These are phyloP conservation scores for Silene conica DNA, from an alignment of 148 eudicot species.

Conservation along the genomic window DNA sequence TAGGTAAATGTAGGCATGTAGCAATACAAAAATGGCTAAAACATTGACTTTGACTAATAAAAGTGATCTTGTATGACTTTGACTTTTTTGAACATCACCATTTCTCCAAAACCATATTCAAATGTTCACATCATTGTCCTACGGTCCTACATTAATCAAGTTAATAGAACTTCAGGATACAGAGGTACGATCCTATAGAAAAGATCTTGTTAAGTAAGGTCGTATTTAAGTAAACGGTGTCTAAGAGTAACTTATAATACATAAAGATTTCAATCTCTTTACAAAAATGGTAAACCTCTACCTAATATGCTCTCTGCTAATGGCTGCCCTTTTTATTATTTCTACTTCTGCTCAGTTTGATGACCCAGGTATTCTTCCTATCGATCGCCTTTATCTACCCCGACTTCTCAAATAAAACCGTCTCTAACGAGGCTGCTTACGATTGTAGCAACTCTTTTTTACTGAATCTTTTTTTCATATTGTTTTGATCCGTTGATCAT, in stretches of 20 bases:
- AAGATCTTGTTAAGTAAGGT: no score
- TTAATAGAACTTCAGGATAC: background rate
- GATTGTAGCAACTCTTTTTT: no score
- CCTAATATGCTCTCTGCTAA: conserved; percentile 39
- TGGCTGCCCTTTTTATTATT: conserved; percentile 54
- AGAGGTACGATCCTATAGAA: no score
- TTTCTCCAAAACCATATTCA: background rate
- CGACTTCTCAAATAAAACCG: background rate
- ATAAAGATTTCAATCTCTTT: no score
- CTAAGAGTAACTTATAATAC: background rate
- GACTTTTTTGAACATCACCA: background rate
- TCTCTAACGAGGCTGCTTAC: background rate
- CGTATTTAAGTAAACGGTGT: no score
- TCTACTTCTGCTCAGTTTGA: conserved; percentile 54
- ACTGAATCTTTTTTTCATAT: no score
- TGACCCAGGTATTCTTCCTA: conserved; percentile 40
- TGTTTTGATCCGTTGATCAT: no score
- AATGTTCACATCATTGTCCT: no score
- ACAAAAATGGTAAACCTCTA: conserved; percentile 26
- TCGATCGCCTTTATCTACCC: background rate
- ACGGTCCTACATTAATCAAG: background rate
- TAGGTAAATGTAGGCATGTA: background rate
- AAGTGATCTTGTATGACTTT: background rate
- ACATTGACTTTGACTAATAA: background rate
- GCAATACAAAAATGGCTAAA: background rate